Base-by-base conservation (phyloP, 768 basidiomycete genomes). In the Leucogyrophana mollusca region DNA sequence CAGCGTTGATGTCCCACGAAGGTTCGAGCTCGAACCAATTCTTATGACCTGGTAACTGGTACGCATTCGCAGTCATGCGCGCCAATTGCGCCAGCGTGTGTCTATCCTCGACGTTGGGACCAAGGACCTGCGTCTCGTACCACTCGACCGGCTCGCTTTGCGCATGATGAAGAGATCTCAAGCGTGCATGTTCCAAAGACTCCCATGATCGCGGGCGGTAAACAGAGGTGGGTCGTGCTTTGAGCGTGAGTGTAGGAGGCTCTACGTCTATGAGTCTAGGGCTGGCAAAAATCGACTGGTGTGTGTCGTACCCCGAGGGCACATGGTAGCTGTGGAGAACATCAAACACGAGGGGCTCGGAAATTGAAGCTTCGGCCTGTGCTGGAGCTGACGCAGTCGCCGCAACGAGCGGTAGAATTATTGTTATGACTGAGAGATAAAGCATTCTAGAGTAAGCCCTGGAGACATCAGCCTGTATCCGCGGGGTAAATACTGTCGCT, bases 31-130 rank as follows among this genome's bases (percentile, higher is more conserved):
- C 85, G 54, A 87, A 94, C 94, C 93, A 96, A 40, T 82, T 83
- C 40, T 71, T 74, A 56, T 73, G 67, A 5, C 82, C 80, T 13
- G 88, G 86, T 23, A 81, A 62, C 9, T 85, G 80, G 67, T 97
- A 97, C 2, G 95, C 94, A 60, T 97, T 90, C 27, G 83, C 89
- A 9, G 85, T 74, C 86, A 97, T 94, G 47, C 89, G 71, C 7
- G 88, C 94, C 22, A 98, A 75, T 60, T 92, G 85, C 2, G 76
- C 73, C 5, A 97, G 68, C 0, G 94, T 96, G 56, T 87, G 84
- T 43, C 76, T 69, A 61, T 95, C 89, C 47, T 78, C 76, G 13
- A 93, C 65, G 59, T 96, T 87, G 0, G 95, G 95, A 3, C 74
- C 90, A 3, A 77, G 70, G 9, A 90, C 71, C 34, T 82, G 71